These are phyloP conservation scores for Fomitopsis pinicola DNA, from an alignment of 1,284 basidiomycete species.

Conservation along the genomic window DNA sequence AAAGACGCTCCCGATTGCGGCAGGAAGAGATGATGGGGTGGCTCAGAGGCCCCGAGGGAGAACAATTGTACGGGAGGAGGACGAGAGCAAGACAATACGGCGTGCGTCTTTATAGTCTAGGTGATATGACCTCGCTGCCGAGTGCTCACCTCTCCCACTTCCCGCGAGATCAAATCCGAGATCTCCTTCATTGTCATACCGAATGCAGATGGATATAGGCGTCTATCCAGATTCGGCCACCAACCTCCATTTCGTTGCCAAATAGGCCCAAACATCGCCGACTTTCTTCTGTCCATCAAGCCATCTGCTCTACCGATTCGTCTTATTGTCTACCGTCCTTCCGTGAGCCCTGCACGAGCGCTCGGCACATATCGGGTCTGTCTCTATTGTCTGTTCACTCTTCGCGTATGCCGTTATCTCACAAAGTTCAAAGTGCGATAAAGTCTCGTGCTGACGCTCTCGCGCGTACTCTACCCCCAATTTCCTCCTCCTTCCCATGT, in stretches of 20 bases:
- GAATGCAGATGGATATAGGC: constrained; percentile 32
- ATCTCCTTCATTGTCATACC: constrained; percentile 37
- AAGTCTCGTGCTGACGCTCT: constrained; percentile 28
- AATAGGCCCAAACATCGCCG: constrained; percentile 31
- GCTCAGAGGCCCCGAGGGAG: constrained; percentile 31
- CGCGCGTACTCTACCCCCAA: constrained; percentile 15
- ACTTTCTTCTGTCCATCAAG: constrained; percentile 16
- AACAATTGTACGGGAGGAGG: constrained; percentile 65
- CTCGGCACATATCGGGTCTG: constrained; percentile 30
- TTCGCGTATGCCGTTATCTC: constrained; percentile 28
- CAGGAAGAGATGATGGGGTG: constrained; percentile 34
- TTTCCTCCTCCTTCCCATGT: constrained; percentile 8
- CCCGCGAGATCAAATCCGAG: constrained; percentile 35
- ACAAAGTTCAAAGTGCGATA: constrained; percentile 18
- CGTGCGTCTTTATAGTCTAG: constrained; percentile 54
- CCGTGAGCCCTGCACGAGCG: constrained; percentile 25
- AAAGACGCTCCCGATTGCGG: constrained; percentile 26
- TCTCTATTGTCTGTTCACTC: constrained; percentile 26
- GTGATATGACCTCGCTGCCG: constrained; percentile 35
- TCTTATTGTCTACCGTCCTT: constrained; percentile 41
- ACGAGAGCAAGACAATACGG: constrained; percentile 59
- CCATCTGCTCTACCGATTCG: constrained; percentile 22
- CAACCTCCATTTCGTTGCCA: constrained; percentile 38
- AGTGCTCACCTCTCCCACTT: constrained; percentile 33
- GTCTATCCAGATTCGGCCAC: constrained; percentile 31